Evolutionary conservation across 2,329 filamentous ascomycete species (phyloP), one percentile per base, ranked within the genome.

Genomic region (Parasarocladium wereldwijsianum): DNA sequence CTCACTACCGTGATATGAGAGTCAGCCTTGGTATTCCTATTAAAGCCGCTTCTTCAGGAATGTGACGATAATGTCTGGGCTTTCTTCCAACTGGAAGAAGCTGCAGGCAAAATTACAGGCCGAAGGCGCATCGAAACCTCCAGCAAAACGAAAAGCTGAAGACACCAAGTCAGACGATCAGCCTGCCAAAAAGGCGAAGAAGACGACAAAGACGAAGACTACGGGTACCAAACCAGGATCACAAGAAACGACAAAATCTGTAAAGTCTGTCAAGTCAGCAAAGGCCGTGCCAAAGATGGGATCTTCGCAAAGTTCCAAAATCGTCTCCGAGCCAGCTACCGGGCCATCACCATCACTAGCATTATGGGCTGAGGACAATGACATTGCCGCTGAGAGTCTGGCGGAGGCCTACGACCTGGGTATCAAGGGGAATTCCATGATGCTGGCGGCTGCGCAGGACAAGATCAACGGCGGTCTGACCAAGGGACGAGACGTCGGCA

Each of bases 11-110:
- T n/a, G n/a, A n/a, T n/a, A n/a, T n/a, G n/a, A n/a, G n/a, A n/a
- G n/a, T n/a, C n/a, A n/a, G n/a, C n/a, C n/a, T n/a, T n/a, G n/a
- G n/a, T n/a, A n/a, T n/a, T n/a, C n/a, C n/a, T n/a, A n/a, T n/a
- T n/a, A n/a, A n/a, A n/a, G n/a, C n/a, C n/a, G n/a, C n/a, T n/a
- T n/a, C n/a, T n/a, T n/a, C n/a, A n/a, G 23, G 28, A 15, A 32
- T 25, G 24, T 22, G 19, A 24, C 23, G 21, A 43, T 19, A 28
- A 57, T 57, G 53, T 50, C 51, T 21, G 58, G 57, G 42, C 52
- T 76, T 19, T 77, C 72, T 9, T 72, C 68, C 32, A 86, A 86
- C 49, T 86, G 80, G 80, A 84, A 83, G 55, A 77, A 69, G 55
- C 63, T 86, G 32, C 78, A 84, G 55, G 66, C 68, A 39, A 66